A percentile compares a stretch with the other conserved stretches of the same genome.
Evolutionary conservation across 2,329 filamentous ascomycete genomes (phyloP).

Genomic region (Exophiala oligosperma): DNA sequence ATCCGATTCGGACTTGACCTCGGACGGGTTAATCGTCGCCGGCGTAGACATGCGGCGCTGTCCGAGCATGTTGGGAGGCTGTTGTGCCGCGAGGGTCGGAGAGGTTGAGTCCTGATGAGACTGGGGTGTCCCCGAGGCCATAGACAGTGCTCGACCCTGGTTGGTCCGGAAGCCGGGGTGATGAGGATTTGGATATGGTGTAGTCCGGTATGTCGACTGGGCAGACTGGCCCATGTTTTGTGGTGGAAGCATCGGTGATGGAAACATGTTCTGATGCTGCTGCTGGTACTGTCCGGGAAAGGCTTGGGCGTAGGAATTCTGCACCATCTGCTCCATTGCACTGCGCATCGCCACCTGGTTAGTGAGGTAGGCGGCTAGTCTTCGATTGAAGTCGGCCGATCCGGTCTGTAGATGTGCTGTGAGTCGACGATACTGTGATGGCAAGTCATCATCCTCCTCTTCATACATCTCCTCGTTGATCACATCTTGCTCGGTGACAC

Average conservation of each 20-base stretch:
- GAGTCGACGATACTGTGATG: slow-evolving; percentile 64
- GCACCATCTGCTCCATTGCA: slow-evolving; percentile 48
- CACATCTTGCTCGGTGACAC: slow-evolving; percentile 83
- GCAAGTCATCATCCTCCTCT: slow-evolving; percentile 82
- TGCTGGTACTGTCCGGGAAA: slow-evolving; percentile 40
- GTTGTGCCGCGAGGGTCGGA: slow-evolving; percentile 42
- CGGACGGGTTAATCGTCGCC: slow-evolving; percentile 26
- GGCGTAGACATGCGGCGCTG: slow-evolving; percentile 48
- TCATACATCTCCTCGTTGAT: slow-evolving; percentile 95
- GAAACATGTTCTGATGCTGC: slow-evolving; percentile 33
- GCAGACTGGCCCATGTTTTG: slow-evolving; percentile 18
- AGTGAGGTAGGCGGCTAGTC: slow-evolving; percentile 60
- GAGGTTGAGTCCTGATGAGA: slow-evolving; percentile 10
- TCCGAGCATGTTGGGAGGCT: slow-evolving; percentile 18
- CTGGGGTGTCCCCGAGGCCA: slow-evolving; percentile 12
- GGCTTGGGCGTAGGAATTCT: slow-evolving; percentile 41
- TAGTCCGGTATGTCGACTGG: slow-evolving; percentile 38
- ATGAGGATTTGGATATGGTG: slow-evolving; percentile 42
- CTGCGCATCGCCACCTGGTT: slow-evolving; percentile 59
- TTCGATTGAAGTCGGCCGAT: slow-evolving; percentile 61
- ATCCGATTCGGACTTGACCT: slow-evolving; percentile 21
- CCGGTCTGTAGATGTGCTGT: slow-evolving; percentile 62
- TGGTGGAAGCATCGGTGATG: slow-evolving; percentile 25
- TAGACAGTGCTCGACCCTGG: slow-evolving; percentile 24
- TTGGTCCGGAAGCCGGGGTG: slow-evolving; percentile 29